Evolutionary conservation across 805 yeast genomes (phyloP), one percentile per base, ranked within the genome.

Genomic region (Teunomyces pallodes): DNA sequence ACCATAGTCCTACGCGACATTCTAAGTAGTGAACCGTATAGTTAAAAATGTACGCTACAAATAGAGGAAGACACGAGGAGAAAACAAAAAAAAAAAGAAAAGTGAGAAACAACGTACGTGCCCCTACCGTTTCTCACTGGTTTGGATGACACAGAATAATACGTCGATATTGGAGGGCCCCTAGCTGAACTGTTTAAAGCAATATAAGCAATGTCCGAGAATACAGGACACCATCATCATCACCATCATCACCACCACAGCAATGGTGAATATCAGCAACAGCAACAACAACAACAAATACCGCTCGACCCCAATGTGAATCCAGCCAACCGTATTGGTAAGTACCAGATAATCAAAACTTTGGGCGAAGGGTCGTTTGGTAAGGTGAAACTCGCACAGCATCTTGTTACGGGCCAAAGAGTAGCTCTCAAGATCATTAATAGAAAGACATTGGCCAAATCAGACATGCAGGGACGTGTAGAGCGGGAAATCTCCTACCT

Each of bases 251-350:
- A 52, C 43, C 57, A 53, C 12, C 53, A 55, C 50, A 60, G 54
- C 38, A 51, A 56, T 30, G 40, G 32, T 9, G 46, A 48, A 12
- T 31, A 41, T 10, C 14, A 45, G 24, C 28, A 35, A n/a, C 32
- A 38, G 13, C 45, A 40, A 27, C 27, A 32, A 17, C 27, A 32
- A 10, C 45, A 29, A 12, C 29, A 16, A 10, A 43, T 43, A 31
- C 52, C 50, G 16, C 44, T 49, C 16, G 52, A 49, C 31, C 46
- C 52, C n/a, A 57, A 54, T 36, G 62, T 53, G 5, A 65, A 63
- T 42, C 70, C 75, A 7, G 72, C 71, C 43, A 65, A 65, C 48
- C 60, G 91, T 49, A 89, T 94, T 44, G 99, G 98, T 14, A 86
- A 92, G 56, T 63, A 63, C 57, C 67, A 61, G 47, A 50, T 63